Conservation (phyloP, 2,329 filamentous ascomycete genomes). For the Cadophora luteo-olivacea region DNA sequence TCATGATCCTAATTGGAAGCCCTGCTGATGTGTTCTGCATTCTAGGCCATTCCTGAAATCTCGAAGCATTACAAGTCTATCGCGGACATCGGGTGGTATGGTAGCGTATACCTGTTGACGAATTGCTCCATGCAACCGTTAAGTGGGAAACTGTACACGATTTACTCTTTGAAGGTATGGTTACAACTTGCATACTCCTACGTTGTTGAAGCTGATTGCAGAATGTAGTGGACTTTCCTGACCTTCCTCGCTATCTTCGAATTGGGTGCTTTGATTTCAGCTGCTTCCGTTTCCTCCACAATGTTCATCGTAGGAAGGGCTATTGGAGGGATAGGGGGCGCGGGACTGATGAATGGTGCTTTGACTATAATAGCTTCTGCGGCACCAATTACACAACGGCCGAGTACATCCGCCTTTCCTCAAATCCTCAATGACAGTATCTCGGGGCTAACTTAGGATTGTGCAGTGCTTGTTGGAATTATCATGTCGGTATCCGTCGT, state of each 20-base stretch:
- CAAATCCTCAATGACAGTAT: not conserved
- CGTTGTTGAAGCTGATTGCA: not conserved
- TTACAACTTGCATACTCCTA: not conserved
- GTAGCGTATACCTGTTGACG: slow-evolving; percentile 22
- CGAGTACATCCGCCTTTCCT: slow-evolving; percentile 13
- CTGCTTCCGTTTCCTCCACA: slow-evolving; percentile 52
- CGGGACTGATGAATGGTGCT: slow-evolving; percentile 58
- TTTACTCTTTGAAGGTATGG: not conserved
- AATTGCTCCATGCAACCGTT: slow-evolving; percentile 21
- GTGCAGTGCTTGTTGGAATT: not conserved
- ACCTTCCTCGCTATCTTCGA: slow-evolving; percentile 56
- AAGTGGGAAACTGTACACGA: slow-evolving; percentile 24
- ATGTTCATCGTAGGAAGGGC: slow-evolving; percentile 63
- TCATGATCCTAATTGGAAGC: no score
- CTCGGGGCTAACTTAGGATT: not conserved
- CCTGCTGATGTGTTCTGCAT: not conserved
- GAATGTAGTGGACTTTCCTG: slow-evolving; percentile 14
- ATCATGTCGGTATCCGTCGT: slow-evolving; percentile 1
- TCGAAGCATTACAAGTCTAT: slow-evolving; percentile 2
- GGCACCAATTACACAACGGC: slow-evolving; percentile 31
- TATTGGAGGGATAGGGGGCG: slow-evolving; percentile 58
- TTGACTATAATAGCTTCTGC: slow-evolving; percentile 56
- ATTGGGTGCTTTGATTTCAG: slow-evolving; percentile 61
- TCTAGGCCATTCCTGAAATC: slow-evolving; percentile 8
- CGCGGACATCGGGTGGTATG: slow-evolving; percentile 27